Conservation (phyloP, 208 protist genomes). For the Leishmania arabica region DNA sequence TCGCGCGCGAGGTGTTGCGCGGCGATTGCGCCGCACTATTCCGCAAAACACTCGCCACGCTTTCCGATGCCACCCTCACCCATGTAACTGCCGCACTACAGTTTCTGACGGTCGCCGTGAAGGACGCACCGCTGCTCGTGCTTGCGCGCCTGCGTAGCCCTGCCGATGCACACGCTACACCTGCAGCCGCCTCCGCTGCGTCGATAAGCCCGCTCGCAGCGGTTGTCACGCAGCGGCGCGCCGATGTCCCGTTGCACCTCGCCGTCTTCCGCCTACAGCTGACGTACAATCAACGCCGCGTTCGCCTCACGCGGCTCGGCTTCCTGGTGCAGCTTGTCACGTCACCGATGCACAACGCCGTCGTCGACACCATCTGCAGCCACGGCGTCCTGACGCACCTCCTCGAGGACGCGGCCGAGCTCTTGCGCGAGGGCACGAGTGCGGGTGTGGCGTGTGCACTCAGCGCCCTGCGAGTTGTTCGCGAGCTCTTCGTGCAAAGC, state of each 20-base stretch:
- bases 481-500: conserved; percentile 65
- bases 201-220: neutral
- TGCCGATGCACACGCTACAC: conserved; percentile 1
- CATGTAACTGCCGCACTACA: conserved; percentile 55
- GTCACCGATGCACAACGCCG: conserved; percentile 45
- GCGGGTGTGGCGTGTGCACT: conserved; percentile 48
- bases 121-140: conserved; percentile 62
- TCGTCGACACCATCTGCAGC: conserved; percentile 41
- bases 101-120: conserved; percentile 60
- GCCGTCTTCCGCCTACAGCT: conserved; percentile 78
- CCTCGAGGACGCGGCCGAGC: conserved; percentile 83
- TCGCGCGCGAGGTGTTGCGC: conserved; percentile 72
- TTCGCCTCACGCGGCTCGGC: conserved; percentile 54
- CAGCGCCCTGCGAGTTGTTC: conserved; percentile 58
- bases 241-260: conserved; percentile 66
- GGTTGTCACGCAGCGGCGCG: conserved; percentile 11
- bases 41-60: conserved; percentile 43
- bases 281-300: conserved; percentile 79
- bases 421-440: conserved; percentile 81
- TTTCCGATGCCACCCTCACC: conserved; percentile 56
- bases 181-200: neutral
- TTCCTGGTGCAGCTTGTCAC: conserved; percentile 77
- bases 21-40: conserved; percentile 58
- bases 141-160: conserved; percentile 69
- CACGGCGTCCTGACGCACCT: conserved; percentile 84